phyloP scores from a whole-genome alignment of 495 filamentous ascomycete species.

The Astrothelium macrocarpum region DNA sequence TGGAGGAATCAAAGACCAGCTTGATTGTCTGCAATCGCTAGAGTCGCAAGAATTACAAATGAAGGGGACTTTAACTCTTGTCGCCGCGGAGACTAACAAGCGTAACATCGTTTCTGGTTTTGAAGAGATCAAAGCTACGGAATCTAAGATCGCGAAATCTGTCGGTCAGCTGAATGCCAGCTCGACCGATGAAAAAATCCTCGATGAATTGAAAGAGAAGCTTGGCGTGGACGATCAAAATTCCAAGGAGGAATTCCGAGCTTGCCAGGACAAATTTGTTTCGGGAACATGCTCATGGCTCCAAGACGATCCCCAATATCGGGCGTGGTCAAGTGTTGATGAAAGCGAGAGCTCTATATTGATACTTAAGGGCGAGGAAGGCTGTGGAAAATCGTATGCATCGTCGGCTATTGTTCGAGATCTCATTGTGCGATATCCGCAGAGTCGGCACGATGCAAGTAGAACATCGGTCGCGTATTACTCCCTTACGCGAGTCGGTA shows the following conservation, averaged over 20 bases:
- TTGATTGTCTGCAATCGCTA: background rate
- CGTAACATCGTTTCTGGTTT: background rate
- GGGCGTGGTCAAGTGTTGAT: background rate
- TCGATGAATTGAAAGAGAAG: background rate
- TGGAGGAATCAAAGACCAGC: background rate
- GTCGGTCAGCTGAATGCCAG: background rate
- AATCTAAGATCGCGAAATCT: background rate
- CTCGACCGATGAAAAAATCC: background rate
- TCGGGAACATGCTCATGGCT: background rate
- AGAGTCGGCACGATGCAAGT: background rate
- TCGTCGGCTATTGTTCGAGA: background rate
- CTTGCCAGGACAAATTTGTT: background rate
- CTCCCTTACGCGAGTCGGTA: background rate
- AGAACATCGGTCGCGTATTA: background rate
- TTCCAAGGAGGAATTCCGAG: background rate
- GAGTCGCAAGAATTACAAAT: background rate
- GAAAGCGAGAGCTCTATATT: background rate
- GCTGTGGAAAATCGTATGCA: background rate
- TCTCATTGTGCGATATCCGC: background rate
- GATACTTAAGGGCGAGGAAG: background rate
- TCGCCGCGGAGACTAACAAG: background rate
- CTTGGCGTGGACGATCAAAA: background rate
- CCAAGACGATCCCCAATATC: background rate
- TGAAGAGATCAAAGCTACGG: background rate
- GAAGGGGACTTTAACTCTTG: background rate